These are phyloP conservation scores for Fusarium sulawesiense DNA, from an alignment of 2,329 filamentous ascomycete genomes.

Conservation along the genomic window DNA sequence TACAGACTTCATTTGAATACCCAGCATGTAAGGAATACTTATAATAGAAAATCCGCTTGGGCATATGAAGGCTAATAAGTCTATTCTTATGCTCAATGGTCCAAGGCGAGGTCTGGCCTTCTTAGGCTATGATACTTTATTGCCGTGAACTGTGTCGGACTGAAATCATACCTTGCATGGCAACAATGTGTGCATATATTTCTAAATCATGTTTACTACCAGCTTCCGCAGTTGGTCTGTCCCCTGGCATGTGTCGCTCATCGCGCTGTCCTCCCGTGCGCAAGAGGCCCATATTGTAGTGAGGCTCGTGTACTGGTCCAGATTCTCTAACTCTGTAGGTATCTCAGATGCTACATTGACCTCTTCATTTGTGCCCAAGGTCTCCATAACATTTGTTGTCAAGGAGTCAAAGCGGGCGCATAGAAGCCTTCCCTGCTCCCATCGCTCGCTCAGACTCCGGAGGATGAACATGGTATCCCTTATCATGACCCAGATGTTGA, in stretches of 20 bases:
- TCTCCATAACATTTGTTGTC: not conserved
- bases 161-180: too few species aligned
- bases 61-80: too few species aligned
- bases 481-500: conserved; percentile 5
- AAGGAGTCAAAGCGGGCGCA: not conserved
- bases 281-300: not conserved
- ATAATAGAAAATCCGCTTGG: too few species aligned
- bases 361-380: rapidly evolving
- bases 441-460: conserved; percentile 1
- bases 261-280: rapidly evolving
- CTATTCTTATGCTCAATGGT: too few species aligned
- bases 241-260: not conserved
- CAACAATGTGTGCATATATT: not conserved
- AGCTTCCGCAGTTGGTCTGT: not conserved
- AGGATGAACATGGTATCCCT: conserved; percentile 9
- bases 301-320: conserved; percentile 9
- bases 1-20: too few species aligned
- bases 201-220: not conserved
- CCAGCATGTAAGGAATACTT: too few species aligned
- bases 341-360: rapidly evolving
- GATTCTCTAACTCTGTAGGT: rapidly evolving
- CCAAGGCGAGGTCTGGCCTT: too few species aligned
- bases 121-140: too few species aligned
- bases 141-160: too few species aligned
- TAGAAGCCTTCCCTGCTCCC: conserved; percentile 1